Base-by-base conservation (phyloP, 805 yeast species). In the Saturnispora kantuleensis region DNA sequence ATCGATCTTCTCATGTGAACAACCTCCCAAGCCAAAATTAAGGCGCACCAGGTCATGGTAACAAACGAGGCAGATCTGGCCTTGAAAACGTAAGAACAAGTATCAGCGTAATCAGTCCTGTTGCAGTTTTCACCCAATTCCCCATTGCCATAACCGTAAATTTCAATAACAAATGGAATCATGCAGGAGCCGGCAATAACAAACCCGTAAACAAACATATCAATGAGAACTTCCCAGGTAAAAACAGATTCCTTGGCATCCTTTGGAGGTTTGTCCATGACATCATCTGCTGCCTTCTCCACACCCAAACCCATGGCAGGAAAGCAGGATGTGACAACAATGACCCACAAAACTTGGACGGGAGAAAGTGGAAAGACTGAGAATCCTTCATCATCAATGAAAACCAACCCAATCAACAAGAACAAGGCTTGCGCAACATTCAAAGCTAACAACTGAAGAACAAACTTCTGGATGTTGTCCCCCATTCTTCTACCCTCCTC, bases 321-420 rank as follows among this genome's bases (percentile, higher is more conserved):
- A 70, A 82, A 81, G 53, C 87, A 80, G 1, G 88, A 79, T 1
- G 90, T 82, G 35, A 81, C 75, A 57, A 83, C 86, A 56, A 83
- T 74, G 54, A 83, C 76, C 89, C 89, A 83, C 52, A 83, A 66
- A 7, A 81, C 87, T 62, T 83, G 87, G 47, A 83, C 85, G 8
- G 90, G 89, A 48, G 86, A 74, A 47, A 84, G 69, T 40, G 90
- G 89, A 67, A 86, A 86, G 5, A 87, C 95, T 4, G 95, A 84
- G 46, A 68, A 69, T 2, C 76, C 79, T 33, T 73, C 65, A 0
- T 63, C 52, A 56, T 81, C 93, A 50, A 75, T 73, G 60, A 84
- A 84, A 2, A 78, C 86, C 43, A 83, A 70, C 38, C 90, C 93
- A 53, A 83, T 69, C 75, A 82, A 70, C 56, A 82, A 67, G 53